These are phyloP conservation scores for Pisolithus sp. DNA, from an alignment of 768 basidiomycete species.

Conservation along the genomic window DNA sequence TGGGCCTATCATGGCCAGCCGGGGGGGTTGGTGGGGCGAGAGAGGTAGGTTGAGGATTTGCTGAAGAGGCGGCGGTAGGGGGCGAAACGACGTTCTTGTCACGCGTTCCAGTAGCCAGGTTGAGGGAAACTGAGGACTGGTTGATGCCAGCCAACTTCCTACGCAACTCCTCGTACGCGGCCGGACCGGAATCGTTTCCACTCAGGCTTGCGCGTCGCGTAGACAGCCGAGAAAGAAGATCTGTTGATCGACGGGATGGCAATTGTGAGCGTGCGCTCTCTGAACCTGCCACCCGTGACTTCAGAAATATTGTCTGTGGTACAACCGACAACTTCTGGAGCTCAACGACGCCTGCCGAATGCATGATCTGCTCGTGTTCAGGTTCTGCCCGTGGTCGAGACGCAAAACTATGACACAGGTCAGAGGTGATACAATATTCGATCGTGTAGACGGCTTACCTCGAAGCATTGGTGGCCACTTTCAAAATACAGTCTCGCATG, in stretches of 20 bases:
- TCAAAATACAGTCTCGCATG: constrained; percentile 83
- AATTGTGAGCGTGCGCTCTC: constrained; percentile 38
- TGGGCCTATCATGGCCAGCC: constrained; percentile 45
- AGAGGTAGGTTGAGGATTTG: constrained; percentile 8
- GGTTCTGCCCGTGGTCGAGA: constrained; percentile 57
- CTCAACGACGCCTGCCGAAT: constrained; percentile 61
- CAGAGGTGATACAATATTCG: constrained; percentile 3
- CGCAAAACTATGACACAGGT: constrained; percentile 45
- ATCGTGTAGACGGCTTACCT: constrained; percentile 39
- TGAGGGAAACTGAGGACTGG: constrained; percentile 60
- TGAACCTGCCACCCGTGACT: constrained; percentile 34
- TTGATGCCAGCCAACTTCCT: constrained; percentile 72
- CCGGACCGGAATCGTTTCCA: constrained; percentile 43
- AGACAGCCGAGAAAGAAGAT: constrained; percentile 40
- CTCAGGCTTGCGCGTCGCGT: constrained; percentile 45
- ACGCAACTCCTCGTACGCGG: constrained; percentile 74
- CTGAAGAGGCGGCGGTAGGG: constrained; percentile 11
- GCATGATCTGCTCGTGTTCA: constrained; percentile 58
- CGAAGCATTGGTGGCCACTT: constrained; percentile 71
- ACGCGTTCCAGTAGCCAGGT: constrained; percentile 37
- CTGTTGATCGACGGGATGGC: constrained; percentile 34
- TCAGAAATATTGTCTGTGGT: constrained; percentile 87
- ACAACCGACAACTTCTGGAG: constrained; percentile 85
- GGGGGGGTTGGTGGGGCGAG: constrained; percentile 19
- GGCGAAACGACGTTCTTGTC: constrained; percentile 30